Evolutionary conservation across 2,329 filamentous ascomycete species (phyloP), one percentile per base, ranked within the genome.

Genomic region (Xylaria sp.): DNA sequence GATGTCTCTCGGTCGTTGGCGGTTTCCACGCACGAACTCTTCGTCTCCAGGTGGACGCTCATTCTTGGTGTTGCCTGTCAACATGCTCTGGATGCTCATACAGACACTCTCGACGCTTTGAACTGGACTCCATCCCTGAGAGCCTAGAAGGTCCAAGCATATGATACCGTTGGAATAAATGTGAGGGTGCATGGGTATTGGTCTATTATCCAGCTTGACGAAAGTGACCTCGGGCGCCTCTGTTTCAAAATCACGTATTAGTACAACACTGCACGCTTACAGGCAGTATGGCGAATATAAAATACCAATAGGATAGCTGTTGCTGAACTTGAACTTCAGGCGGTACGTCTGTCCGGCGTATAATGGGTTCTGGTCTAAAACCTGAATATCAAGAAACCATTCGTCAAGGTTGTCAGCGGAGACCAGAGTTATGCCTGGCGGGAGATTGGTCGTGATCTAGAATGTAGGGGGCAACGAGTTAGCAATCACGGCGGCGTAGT

Each of bases 81-180:
- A 81, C 96, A 99, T 99, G 82, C 93, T 97, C 81, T 99, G 96
- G 61, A 99, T 87, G 79, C 93, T 97, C 88, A 99, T 96, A 83
- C 94, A 97, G 29, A 99, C 90, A 75, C 92, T 97, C 83, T 98
- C 95, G 9, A 97, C 96, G 66, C 95, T 97, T 78, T 99, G 96
- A 0, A 99, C 95, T 0, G 96, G 96, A 54, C 92, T 96, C 96
- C 96, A 99, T 63, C 96, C 96, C 70, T 93, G 90, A 10, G 87
- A 84, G 59, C 93, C 93, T 9, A 99, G 89, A 1, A 99, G 87
- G 74, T 99, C 96, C 55, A 99, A 90, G 76, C 96, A 99, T 77
- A 99, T 99, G 79, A 98, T 97, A 73, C 96, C 96, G 80, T 99
- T 99, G 73, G 92, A 96, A 83, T 99, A 99, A 79, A 99, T 92